Evolutionary conservation across 805 yeast species (phyloP).

Genomic region (Candida silvicultrix): DNA sequence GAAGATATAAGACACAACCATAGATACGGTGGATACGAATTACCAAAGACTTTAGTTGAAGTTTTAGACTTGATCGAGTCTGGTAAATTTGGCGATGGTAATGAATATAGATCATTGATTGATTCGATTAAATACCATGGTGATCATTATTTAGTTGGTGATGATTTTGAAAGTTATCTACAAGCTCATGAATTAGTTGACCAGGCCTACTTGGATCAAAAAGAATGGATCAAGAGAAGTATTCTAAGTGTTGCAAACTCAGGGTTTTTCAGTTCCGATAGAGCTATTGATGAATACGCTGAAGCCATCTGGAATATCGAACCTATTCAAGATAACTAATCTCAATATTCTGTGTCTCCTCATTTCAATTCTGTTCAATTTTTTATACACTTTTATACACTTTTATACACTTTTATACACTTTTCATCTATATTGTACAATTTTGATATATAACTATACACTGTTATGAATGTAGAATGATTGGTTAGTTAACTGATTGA

Average conservation of each 20-base stretch:
- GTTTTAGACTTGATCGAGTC: constrained; percentile 64
- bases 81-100: constrained; percentile 66
- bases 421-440: too few relatives aligned
- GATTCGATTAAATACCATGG: constrained; percentile 70
- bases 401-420: too few relatives aligned
- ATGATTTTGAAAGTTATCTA: constrained; percentile 83
- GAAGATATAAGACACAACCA: constrained; percentile 79
- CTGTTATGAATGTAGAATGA: too few relatives aligned
- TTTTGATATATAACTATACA: too few relatives aligned
- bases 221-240: constrained; percentile 71
- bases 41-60: constrained; percentile 52
- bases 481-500: too few relatives aligned
- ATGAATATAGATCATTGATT: constrained; percentile 60
- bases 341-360: not conserved
- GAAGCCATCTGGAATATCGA: constrained; percentile 91
- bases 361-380: not conserved
- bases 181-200: constrained; percentile 78
- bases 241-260: constrained; percentile 81
- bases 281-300: constrained; percentile 89
- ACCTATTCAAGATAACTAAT: constrained; percentile 36
- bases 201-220: constrained; percentile 57
- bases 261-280: constrained; percentile 89
- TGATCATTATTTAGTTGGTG: constrained; percentile 81
- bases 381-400: not conserved
- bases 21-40: constrained; percentile 42